Base-by-base conservation (phyloP, 208 protist genomes). In the Phytomonas francai region DNA sequence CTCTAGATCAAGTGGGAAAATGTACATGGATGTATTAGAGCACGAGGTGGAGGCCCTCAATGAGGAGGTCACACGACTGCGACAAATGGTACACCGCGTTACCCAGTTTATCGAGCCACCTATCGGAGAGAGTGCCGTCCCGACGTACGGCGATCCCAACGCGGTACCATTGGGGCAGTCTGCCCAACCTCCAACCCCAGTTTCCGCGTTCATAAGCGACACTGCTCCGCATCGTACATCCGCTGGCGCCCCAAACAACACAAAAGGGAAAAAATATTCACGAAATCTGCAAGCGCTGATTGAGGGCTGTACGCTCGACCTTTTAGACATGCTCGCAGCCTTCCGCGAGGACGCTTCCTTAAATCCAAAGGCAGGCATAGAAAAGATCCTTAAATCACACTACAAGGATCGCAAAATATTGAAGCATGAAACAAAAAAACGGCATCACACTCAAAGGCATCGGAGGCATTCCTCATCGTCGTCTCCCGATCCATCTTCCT, bases 21-120 rank as follows among this genome's bases (percentile, higher is more conserved):
- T 93, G 85, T 81, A 91, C 59, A 87, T 92, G 82, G 76, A 92
- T 68, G 74, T 84, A 22, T 71, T 96, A 12, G 84, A 96, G 65
- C 78, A 76, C 25, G 91, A 96, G 72, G 85, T 96, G 51, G 85
- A 91, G 72, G 79, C 82, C 16, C 82, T 96, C 29, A 81, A 78
- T 34, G 84, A 80, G 12, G 88, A 96, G 72, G 81, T 96, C 63
- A 91, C 81, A 32, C 85, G 91, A 16, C 79, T 96, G 14, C 91
- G 88, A 11, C 71, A 92, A 49, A 94, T 96, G 86, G 74, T 96
- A 65, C 78, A 89, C 68, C 79, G 84, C 33, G 70, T 93, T 19
- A 85, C 77, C 16, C 72, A 89, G 33, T 74, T 80, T 9, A 88
- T 83, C 78, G 77, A 83, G 33, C 63, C 71, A 22, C 69, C 74